Evolutionary conservation across 2,329 filamentous ascomycete genomes (phyloP).

Genomic region (Fusarium albosuccineum): DNA sequence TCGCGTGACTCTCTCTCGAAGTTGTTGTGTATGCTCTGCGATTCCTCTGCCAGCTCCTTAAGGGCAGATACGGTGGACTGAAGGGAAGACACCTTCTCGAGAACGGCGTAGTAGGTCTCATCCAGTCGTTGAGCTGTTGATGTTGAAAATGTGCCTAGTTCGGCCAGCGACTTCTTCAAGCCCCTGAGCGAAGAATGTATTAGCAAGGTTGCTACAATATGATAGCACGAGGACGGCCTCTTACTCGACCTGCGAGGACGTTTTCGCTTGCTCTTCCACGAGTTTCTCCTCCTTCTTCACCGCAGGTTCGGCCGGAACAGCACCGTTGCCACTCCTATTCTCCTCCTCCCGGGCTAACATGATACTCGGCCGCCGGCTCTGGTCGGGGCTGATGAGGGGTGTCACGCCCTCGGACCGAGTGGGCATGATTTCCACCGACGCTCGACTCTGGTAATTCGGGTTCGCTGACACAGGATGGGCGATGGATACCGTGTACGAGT

Average conservation of each 20-base stretch:
- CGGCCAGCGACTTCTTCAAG: conserved; percentile 64
- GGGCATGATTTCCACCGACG: conserved; percentile 59
- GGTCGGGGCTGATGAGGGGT: conserved; percentile 57
- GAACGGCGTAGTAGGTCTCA: conserved; percentile 78
- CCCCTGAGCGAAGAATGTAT: conserved; percentile 51
- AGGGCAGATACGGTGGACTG: conserved; percentile 74
- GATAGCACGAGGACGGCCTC: conserved; percentile 12
- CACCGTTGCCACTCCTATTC: conserved; percentile 26
- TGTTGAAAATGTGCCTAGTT: conserved; percentile 71
- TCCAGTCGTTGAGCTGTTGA: conserved; percentile 76
- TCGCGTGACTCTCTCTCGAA: conserved; percentile 72
- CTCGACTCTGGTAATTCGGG: conserved; percentile 49
- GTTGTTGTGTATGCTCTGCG: conserved; percentile 67
- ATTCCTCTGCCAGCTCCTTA: conserved; percentile 74
- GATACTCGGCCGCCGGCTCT: conserved; percentile 59
- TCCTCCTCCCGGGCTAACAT: conserved; percentile 50
- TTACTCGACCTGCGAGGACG: conserved; percentile 51
- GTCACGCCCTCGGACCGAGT: conserved; percentile 60
- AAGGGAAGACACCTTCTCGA: conserved; percentile 75
- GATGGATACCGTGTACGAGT: conserved; percentile 31
- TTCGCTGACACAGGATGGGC: conserved; percentile 43
- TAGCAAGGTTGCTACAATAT: conserved; percentile 32
- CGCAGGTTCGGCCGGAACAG: conserved; percentile 37
- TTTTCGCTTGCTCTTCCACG: conserved; percentile 53
- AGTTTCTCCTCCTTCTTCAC: conserved; percentile 55